A percentile compares a stretch with the other conserved stretches of the same genome.
phyloP scores from a whole-genome alignment of 768 basidiomycete genomes.

The Mycena metata region DNA sequence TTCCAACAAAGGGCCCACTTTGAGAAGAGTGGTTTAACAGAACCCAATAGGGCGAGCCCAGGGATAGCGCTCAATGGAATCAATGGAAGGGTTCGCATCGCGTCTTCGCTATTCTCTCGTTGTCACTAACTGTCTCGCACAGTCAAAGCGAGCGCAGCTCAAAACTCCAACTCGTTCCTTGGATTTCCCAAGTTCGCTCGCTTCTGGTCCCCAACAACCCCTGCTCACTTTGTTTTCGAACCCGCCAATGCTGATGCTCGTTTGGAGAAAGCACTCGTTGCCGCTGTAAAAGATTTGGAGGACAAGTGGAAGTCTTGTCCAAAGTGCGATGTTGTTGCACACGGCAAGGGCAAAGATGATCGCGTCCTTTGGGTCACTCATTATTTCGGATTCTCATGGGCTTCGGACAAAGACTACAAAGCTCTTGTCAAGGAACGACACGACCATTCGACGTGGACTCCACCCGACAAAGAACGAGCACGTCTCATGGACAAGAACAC shows the following conservation, averaged over 20 bases:
- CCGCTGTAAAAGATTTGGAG: too few relatives aligned
- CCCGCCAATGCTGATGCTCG: conserved; percentile 1
- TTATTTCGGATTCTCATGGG: conserved; percentile 6
- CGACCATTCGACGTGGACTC: too few relatives aligned
- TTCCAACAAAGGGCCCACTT: not conserved
- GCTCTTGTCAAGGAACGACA: not conserved
- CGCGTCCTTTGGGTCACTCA: not conserved
- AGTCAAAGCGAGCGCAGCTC: not conserved
- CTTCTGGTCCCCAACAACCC: conserved; percentile 1
- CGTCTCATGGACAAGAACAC: too few relatives aligned
- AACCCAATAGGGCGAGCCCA: too few relatives aligned
- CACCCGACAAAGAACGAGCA: too few relatives aligned
- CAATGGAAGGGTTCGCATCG: not conserved
- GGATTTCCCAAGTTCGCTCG: conserved; percentile 13
- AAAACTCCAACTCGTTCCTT: conserved; percentile 2
- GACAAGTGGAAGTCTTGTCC: too few relatives aligned
- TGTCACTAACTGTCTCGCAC: not conserved
- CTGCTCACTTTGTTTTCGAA: not conserved
- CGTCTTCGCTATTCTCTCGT: not conserved
- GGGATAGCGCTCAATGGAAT: not conserved
- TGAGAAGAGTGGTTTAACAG: not conserved
- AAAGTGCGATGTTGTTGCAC: too few relatives aligned
- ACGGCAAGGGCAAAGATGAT: too few relatives aligned
- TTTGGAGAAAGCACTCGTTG: too few relatives aligned
- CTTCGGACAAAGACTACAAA: not conserved